Base-by-base conservation (phyloP, 2,329 filamentous ascomycete species). In the Pleoardoris graminearum region DNA sequence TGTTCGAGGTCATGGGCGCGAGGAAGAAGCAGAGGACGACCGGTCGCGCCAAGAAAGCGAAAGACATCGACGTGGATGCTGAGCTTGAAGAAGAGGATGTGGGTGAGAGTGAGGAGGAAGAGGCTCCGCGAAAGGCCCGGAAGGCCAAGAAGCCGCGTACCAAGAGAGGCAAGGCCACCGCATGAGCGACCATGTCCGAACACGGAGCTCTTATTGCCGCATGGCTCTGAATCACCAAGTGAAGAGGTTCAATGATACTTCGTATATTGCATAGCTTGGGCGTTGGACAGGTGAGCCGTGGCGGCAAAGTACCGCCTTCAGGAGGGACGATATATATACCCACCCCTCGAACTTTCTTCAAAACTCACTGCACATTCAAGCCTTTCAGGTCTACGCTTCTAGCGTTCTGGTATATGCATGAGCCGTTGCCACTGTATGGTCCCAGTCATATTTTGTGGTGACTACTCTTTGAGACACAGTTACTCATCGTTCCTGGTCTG, bases 1-100 rank as follows among this genome's bases (percentile, higher is more conserved):
- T 81, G 12, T 86, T 86, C 48, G 59, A 66, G 48, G 71, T 71
- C 25, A 75, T 57, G 39, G 59, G 50, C 11, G 59, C 61, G 8
- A 59, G 61, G 16, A 70, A 70, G 60, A 70, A 68, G 55, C 57
- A 60, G 41, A 69, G 62, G 53, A 51, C 53, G 22, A 59, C 32
- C 23, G 25, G 32, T 3, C 51, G 53, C 8, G 48, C 54, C 11
- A 65, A 61, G 30, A 65, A 63, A 48, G 55, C 47, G 7, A 52
- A 59, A 11, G 53, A 47, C 7, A 50, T 52, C 7, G 55, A 57
- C 5, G 57, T 55, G 5, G 63, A 63, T 17, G 59, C 57, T 19
- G 59, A 61, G 2, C 57, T 63, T 23, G 60, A 61, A 32, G 60
- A 65, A 36, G 66, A 69, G 43, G 67, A 68, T 30, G 61, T 69